Base-by-base conservation (phyloP, 768 basidiomycete genomes). In the Boletus reticulatus region DNA sequence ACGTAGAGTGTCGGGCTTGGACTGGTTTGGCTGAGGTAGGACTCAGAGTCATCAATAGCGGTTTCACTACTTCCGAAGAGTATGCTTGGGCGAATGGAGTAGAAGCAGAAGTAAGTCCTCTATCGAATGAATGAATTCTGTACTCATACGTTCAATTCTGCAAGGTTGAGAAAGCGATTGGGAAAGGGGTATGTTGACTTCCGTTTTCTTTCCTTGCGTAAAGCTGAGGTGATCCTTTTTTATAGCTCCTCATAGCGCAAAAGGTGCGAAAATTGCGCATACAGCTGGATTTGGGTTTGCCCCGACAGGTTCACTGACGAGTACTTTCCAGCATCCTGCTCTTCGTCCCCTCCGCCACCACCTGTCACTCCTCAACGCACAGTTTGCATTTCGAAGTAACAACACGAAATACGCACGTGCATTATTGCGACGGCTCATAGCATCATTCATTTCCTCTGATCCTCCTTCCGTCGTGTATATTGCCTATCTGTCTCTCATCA, bases 1-100 rank as follows among this genome's bases (percentile, higher is more conserved):
- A 80, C 48, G 67, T 84, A 10, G 88, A 90, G 62, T 90, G 87
- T 64, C 75, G 83, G 9, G 87, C 87, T 1, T 89, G 85, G 83
- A 83, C 84, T 1, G 79, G 80, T 11, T 60, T 91, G 0, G 88
- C 83, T 0, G 89, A 92, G 67, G 62, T 88, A 2, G 89, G 88
- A 4, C 76, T 90, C 64, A 75, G 75, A 56, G 76, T 83, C 43
- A 76, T 83, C 46, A 67, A 71, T 16, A 77, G 80, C 20, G 80
- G 82, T 24, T 72, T 80, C 47, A 67, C 69, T 44, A 61, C 66
- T 34, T 60, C 45, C 24, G 70, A 69, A 3, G 75, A 73, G 55
- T 57, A 79, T 66, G 48, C 65, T 42, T 77, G 81, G 81, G 72
- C 80, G n/a, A 61, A 60, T n/a, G 81, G 76, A 29, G 71, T 85